These are phyloP conservation scores for Penicillium turbatum DNA, from an alignment of 495 filamentous ascomycete genomes.

Conservation along the genomic window DNA sequence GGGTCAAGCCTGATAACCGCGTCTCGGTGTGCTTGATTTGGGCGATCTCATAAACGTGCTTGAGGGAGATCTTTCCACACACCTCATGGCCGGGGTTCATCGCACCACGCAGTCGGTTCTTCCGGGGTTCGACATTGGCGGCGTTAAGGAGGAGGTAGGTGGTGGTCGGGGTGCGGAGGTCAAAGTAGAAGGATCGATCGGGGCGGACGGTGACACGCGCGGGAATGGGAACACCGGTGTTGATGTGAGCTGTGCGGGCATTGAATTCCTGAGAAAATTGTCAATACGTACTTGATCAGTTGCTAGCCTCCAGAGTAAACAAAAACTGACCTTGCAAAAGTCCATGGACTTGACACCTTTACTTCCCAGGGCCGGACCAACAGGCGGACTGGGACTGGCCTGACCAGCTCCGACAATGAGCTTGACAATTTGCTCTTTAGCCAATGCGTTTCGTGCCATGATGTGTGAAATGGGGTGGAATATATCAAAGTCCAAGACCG, in stretches of 20 bases:
- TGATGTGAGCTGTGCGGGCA: slow-evolving; percentile 83
- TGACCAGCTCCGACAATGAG: slow-evolving; percentile 98
- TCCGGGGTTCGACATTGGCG: slow-evolving; percentile 69
- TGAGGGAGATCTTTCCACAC: slow-evolving; percentile 79
- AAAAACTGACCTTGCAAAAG: slow-evolving; percentile 83
- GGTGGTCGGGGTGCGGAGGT: slow-evolving; percentile 87
- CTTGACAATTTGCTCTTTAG: slow-evolving; percentile 87
- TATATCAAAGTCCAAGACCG: not conserved
- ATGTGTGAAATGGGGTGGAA: slow-evolving; percentile 11
- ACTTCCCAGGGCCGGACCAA: slow-evolving; percentile 92
- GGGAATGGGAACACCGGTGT: slow-evolving; percentile 79
- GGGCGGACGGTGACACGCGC: slow-evolving; percentile 86
- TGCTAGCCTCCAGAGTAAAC: not conserved
- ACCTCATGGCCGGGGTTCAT: slow-evolving; percentile 72
- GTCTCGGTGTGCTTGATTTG: slow-evolving; percentile 88
- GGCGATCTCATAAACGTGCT: slow-evolving; percentile 98
- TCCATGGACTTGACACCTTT: slow-evolving; percentile 99
- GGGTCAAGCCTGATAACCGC: slow-evolving; percentile 69
- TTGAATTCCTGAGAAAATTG: slow-evolving; percentile 79
- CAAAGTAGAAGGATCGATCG: slow-evolving; percentile 90
- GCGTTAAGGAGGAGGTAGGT: slow-evolving; percentile 83
- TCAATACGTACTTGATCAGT: not conserved
- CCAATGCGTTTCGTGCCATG: slow-evolving; percentile 75
- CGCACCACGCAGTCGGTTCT: slow-evolving; percentile 74
- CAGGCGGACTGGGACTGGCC: slow-evolving; percentile 91